Conservation (phyloP, 164 flowering plant genomes). For the Vitis rupestris region DNA sequence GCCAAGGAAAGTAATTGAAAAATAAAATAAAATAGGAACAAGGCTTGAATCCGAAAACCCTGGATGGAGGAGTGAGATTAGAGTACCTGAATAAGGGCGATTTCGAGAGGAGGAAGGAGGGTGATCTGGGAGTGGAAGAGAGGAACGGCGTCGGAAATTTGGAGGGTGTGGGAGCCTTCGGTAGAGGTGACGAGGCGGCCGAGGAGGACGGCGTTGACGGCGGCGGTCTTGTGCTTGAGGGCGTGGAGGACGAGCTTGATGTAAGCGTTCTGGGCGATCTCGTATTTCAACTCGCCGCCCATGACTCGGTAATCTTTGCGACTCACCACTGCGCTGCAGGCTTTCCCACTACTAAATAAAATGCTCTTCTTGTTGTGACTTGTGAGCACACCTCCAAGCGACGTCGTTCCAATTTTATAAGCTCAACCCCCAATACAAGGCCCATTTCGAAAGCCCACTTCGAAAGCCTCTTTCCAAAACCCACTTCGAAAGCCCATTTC, state of each 20-base stretch:
- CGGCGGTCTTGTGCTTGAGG: slow-evolving; percentile 64
- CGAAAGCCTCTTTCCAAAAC: too few species aligned
- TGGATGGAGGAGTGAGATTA: background rate
- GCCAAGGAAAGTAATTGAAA: background rate
- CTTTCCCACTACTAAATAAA: too few species aligned
- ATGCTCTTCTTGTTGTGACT: too few species aligned
- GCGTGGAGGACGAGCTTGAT: slow-evolving; percentile 88
- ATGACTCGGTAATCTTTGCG: slow-evolving; percentile 13
- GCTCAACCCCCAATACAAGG: too few species aligned
- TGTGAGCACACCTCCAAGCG: too few species aligned
- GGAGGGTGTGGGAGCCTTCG: slow-evolving; percentile 30
- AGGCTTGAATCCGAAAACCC: slow-evolving; percentile 1
- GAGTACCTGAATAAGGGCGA: slow-evolving; percentile 77
- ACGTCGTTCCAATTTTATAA: too few species aligned
- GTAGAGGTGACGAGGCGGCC: slow-evolving; percentile 50
- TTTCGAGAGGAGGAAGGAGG: slow-evolving; percentile 88
- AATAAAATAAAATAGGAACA: background rate
- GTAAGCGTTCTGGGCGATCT: slow-evolving; percentile 80
- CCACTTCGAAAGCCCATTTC: too few species aligned
- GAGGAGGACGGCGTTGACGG: slow-evolving; percentile 84
- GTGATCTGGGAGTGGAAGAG: slow-evolving; percentile 88
- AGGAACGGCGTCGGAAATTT: slow-evolving; percentile 86
- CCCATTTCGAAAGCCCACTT: too few species aligned
- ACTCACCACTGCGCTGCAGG: too few species aligned
- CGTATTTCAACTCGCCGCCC: slow-evolving; percentile 63